Conservation (phyloP, 1,284 basidiomycete species). For the Marasmius fiardii region DNA sequence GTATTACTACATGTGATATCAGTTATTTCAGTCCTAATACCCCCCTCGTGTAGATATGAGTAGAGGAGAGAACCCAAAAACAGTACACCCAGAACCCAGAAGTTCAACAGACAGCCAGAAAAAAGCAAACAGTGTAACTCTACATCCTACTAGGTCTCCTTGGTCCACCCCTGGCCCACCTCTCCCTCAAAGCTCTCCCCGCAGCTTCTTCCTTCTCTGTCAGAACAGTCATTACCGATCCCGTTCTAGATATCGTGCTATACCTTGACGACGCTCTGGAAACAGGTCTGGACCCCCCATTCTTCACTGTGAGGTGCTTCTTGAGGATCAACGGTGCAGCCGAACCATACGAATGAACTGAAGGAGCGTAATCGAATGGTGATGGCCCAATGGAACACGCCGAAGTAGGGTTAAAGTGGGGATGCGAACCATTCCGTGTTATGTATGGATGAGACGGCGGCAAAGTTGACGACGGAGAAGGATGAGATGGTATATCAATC, state of each 20-base stretch:
- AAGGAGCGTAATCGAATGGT: not conserved
- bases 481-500: not conserved
- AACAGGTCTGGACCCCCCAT: not conserved
- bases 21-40: not conserved
- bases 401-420: not conserved
- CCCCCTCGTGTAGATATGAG: not conserved
- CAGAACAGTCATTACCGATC: conserved; percentile 9
- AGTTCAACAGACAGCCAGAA: not conserved
- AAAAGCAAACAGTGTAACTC: not conserved
- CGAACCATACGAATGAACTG: not conserved
- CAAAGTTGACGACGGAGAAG: not conserved
- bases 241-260: not conserved
- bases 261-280: conserved; percentile 10
- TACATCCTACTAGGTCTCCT: not conserved
- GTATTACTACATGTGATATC: no score
- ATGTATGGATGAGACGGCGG: not conserved
- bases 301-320: conserved; percentile 3
- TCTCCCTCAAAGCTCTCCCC: conserved; percentile 11
- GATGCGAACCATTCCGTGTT: not conserved
- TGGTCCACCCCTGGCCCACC: not conserved
- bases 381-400: not conserved
- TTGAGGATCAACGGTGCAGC: conserved; percentile 6
- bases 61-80: not conserved
- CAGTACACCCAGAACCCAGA: not conserved
- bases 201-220: conserved; percentile 12